phyloP scores from a whole-genome alignment of 305 asterid species.

The Fraxinus baroniana region DNA sequence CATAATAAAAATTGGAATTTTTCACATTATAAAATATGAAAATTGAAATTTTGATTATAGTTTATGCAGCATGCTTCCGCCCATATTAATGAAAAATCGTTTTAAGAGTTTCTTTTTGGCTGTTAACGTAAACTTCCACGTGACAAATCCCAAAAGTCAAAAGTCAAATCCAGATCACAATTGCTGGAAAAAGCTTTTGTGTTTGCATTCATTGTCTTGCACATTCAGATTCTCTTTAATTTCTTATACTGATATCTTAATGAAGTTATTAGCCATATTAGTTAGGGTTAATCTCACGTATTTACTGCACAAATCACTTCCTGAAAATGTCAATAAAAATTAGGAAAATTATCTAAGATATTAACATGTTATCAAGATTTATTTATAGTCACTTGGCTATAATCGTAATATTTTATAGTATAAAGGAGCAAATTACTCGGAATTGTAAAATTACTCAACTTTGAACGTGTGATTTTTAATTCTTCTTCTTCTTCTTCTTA shows the following conservation, averaged over 20 bases:
- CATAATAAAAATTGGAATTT: too few species aligned
- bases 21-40: too few species aligned
- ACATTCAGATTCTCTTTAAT: neutral
- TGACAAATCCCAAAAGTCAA: conserved; percentile 26
- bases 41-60: too few species aligned
- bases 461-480: neutral
- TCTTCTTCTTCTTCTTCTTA: neutral
- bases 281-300: neutral
- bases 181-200: neutral
- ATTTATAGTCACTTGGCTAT: neutral
- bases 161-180: conserved; percentile 27
- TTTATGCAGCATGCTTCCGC: too few species aligned
- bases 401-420: neutral
- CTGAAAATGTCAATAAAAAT: neutral
- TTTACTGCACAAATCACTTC: neutral
- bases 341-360: neutral
- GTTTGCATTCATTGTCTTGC: neutral
- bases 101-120: neutral
- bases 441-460: too few species aligned
- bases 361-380: neutral
- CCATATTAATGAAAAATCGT: too few species aligned
- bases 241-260: neutral
- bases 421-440: neutral
- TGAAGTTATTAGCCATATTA: neutral
- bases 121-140: conserved; percentile 37